These are phyloP conservation scores for Tricholoma furcatifolium DNA, from an alignment of 768 basidiomycete genomes.

Conservation along the genomic window DNA sequence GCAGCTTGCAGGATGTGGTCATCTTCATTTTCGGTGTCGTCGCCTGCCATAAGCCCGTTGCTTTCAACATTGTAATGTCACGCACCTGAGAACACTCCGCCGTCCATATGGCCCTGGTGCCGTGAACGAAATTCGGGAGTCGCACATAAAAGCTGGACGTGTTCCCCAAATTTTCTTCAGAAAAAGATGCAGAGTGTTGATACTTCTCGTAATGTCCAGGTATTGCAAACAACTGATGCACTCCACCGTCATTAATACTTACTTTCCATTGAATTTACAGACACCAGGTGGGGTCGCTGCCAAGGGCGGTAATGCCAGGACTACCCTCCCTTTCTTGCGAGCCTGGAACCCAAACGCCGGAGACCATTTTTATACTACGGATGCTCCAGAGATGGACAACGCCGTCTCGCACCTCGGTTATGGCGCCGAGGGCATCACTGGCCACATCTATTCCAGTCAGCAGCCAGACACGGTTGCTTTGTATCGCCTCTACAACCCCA, in stretches of 20 bases:
- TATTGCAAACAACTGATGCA: no score
- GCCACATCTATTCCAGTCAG: constrained; percentile 11
- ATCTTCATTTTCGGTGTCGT: no score
- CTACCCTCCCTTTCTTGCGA: constrained; percentile 10
- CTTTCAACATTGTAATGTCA: no score
- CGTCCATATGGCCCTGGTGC: no score
- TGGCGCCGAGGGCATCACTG: constrained; percentile 15
- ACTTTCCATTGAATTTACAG: background rate
- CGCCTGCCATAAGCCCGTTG: no score
- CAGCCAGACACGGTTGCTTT: constrained; percentile 15
- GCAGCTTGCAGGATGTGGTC: no score
- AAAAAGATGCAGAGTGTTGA: background rate
- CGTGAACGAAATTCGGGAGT: no score
- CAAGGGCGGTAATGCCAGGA: constrained; percentile 9
- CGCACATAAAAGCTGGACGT: no score
- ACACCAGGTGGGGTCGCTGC: background rate
- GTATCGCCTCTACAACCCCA: constrained; percentile 16
- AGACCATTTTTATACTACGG: constrained; percentile 17
- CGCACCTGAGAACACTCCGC: no score
- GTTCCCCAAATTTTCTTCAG: no score
- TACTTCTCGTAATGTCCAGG: no score
- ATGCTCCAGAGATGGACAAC: constrained; percentile 9
- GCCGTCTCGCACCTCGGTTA: constrained; percentile 13
- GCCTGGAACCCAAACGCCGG: background rate
- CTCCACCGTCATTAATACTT: background rate